Percentiles rank a stretch among this genome's conserved stretches.
Evolutionary conservation across 2,329 filamentous ascomycete species (phyloP).

Genomic region (Penicillium sp.): DNA sequence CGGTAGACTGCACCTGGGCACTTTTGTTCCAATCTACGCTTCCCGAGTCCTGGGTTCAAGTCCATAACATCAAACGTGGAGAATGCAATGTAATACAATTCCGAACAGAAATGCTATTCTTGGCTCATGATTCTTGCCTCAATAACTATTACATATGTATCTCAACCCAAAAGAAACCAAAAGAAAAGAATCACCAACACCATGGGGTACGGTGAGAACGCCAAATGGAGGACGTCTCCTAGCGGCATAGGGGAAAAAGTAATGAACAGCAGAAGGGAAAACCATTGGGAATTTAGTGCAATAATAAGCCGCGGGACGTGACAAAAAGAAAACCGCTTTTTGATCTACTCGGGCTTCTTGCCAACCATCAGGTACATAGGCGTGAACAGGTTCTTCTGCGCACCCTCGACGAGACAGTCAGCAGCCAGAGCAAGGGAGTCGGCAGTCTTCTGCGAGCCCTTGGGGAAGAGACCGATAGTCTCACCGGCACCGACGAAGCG

Average conservation of each 20-base stretch:
- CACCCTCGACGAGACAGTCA: constrained; percentile 82
- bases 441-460: constrained; percentile 89
- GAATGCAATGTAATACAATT: not conserved
- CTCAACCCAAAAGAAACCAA: constrained; percentile 3
- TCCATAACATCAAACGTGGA: too few relatives aligned
- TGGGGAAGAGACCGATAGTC: constrained; percentile 66
- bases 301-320: constrained; percentile 8
- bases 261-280: constrained; percentile 12
- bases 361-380: constrained; percentile 98
- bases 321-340: constrained; percentile 6
- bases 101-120: constrained; percentile 4
- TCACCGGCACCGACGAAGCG: constrained; percentile 72
- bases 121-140: constrained; percentile 27
- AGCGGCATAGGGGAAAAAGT: constrained; percentile 6
- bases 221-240: constrained; percentile 1
- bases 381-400: constrained; percentile 85
- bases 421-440: constrained; percentile 77
- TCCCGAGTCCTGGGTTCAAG: too few relatives aligned
- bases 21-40: too few relatives aligned
- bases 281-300: constrained; percentile 7
- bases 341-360: constrained; percentile 62
- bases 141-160: constrained; percentile 24
- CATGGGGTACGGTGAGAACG: constrained; percentile 5
- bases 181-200: constrained; percentile 17
- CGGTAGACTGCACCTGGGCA: too few relatives aligned